A percentile compares a stretch with the other conserved stretches of the same genome.
Evolutionary conservation across 768 basidiomycete genomes (phyloP).

Genomic region (Suillus clintonianus): DNA sequence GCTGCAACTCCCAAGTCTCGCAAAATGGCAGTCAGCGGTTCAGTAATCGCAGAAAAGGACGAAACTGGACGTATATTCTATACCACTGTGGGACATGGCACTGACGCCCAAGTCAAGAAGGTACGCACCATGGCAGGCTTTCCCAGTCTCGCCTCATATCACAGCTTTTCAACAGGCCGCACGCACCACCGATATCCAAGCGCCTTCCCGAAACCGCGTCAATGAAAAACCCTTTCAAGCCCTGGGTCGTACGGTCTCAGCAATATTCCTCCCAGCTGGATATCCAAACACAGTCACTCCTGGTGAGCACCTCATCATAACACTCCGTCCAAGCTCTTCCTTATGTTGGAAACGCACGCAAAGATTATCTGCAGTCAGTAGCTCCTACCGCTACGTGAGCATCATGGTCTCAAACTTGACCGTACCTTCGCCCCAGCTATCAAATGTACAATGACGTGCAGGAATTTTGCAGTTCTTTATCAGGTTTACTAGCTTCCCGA

Average conservation of each 20-base stretch:
- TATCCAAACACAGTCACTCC: slow-evolving; percentile 63
- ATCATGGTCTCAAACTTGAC: slow-evolving; percentile 7
- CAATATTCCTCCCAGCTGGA: slow-evolving; percentile 60
- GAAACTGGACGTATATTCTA: slow-evolving; percentile 1
- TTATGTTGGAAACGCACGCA: background rate
- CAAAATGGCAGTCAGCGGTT: background rate
- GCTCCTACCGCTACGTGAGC: background rate
- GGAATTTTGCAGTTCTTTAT: slow-evolving; percentile 69
- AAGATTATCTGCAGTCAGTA: slow-evolving; percentile 58
- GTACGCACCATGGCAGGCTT: background rate
- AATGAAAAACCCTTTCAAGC: background rate
- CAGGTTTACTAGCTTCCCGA: slow-evolving; percentile 62
- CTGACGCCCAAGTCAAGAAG: background rate
- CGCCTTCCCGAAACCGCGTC: background rate
- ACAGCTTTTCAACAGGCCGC: background rate
- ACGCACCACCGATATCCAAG: background rate
- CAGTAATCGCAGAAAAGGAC: background rate
- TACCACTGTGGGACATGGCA: background rate
- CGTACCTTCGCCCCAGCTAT: slow-evolving; percentile 45
- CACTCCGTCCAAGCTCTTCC: background rate
- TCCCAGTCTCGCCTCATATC: background rate
- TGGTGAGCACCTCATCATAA: slow-evolving; percentile 36
- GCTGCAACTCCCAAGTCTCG: background rate
- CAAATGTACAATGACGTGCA: slow-evolving; percentile 68
- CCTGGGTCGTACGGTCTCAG: background rate